phyloP scores from a whole-genome alignment of 2,329 filamentous ascomycete species.

The Aspergillus pseudoviridinutans region DNA sequence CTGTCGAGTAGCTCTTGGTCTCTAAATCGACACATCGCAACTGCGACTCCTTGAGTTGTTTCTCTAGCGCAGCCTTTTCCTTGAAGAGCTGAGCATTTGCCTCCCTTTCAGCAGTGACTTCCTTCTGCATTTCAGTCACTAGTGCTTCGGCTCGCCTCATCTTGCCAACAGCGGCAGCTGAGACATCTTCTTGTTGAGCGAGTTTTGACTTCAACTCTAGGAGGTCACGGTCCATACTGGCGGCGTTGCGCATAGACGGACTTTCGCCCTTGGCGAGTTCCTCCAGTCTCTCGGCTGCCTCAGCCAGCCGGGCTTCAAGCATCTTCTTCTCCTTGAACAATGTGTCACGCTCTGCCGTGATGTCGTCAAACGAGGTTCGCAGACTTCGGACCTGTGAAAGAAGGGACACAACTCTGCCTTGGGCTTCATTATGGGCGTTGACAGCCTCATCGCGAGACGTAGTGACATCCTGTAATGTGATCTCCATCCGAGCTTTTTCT shows the following conservation, averaged over 20 bases:
- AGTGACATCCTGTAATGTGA: conserved; percentile 81
- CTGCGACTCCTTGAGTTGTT: conserved; percentile 84
- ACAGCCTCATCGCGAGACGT: conserved; percentile 92
- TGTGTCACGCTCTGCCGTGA: conserved; percentile 77
- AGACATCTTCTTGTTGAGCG: conserved; percentile 90
- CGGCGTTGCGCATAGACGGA: conserved; percentile 83
- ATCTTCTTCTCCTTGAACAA: conserved; percentile 85
- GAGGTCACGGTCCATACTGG: conserved; percentile 81
- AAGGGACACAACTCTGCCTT: conserved; percentile 85
- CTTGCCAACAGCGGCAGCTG: conserved; percentile 87
- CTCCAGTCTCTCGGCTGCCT: conserved; percentile 84
- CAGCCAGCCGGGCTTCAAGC: conserved; percentile 76
- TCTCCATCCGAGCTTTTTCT: conserved; percentile 88
- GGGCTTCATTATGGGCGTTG: conserved; percentile 88
- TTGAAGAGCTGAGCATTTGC: conserved; percentile 76
- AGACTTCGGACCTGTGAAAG: conserved; percentile 84
- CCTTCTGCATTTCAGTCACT: conserved; percentile 84
- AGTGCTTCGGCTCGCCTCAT: conserved; percentile 92
- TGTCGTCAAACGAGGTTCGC: conserved; percentile 79
- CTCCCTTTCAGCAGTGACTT: conserved; percentile 82
- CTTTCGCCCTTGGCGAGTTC: conserved; percentile 81
- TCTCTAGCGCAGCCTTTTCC: conserved; percentile 85
- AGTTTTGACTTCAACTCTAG: conserved; percentile 83
- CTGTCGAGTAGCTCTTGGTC: conserved; percentile 93
- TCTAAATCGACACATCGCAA: conserved; percentile 87